Percentiles rank a stretch among this genome's conserved stretches.
These are phyloP conservation scores for Haplosporangium sp. DNA, from an alignment of 371 early-diverging fungal genomes.

Conservation along the genomic window DNA sequence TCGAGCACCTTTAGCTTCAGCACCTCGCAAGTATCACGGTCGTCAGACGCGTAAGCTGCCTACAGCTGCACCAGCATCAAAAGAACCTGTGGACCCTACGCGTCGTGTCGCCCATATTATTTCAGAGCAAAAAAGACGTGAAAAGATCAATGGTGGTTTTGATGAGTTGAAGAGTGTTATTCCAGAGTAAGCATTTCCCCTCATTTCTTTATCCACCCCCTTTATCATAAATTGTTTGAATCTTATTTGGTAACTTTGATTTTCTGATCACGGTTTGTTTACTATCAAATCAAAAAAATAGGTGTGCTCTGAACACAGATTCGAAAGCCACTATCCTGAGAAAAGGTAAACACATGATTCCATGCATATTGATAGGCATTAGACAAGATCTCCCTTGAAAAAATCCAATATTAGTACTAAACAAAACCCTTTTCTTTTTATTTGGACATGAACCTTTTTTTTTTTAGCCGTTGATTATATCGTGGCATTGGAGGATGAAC, in stretches of 20 bases:
- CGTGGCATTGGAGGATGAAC: slow-evolving; percentile 40
- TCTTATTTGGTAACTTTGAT: no score
- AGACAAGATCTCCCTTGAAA: no score
- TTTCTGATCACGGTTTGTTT: background rate
- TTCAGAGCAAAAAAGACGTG: slow-evolving; percentile 60
- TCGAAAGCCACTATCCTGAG: slow-evolving; percentile 51
- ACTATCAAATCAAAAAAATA: background rate
- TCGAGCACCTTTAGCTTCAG: slow-evolving; percentile 40
- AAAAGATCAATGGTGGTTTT: slow-evolving; percentile 61
- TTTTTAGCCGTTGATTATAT: slow-evolving; percentile 45
- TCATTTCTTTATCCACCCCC: background rate
- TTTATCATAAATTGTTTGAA: background rate
- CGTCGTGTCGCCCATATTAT: slow-evolving; percentile 59
- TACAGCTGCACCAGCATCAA: slow-evolving; percentile 6
- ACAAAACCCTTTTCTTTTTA: background rate
- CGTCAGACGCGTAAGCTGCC: slow-evolving; percentile 50
- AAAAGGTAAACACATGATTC: slow-evolving; percentile 24
- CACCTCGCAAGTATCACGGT: slow-evolving; percentile 53
- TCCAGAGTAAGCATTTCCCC: slow-evolving; percentile 36
- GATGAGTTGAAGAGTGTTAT: slow-evolving; percentile 59
- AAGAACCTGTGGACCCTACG: slow-evolving; percentile 42
- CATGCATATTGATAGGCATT: no score
- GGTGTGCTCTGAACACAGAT: slow-evolving; percentile 49
- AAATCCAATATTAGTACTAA: background rate
- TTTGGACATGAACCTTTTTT: background rate